Base-by-base conservation (phyloP, 371 early-diverging fungal species). In the Mucor racemosus region DNA sequence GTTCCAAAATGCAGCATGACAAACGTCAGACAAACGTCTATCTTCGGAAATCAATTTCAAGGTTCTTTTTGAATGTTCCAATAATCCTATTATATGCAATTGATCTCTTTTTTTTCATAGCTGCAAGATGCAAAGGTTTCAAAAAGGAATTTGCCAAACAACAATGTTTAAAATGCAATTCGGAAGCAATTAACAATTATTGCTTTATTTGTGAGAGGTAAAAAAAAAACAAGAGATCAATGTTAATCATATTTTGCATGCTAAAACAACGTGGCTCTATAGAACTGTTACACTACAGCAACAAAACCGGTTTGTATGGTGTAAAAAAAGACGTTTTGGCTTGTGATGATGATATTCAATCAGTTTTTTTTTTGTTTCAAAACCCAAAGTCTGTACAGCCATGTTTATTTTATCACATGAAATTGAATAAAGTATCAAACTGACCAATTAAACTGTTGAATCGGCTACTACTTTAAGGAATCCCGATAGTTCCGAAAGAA, bases 61-160 rank as follows among this genome's bases (percentile, higher is more conserved):
- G 48, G 48, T 48, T 48, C 48, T 17, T 48, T 48, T 48, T 48
- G 48, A 48, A 19, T 48, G 48, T 48, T 48, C 48, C 19, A 48
- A 48, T 19, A 15, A 19, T 10, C 48, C 19, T 19, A 5, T 19
- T 19, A 48, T 19, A 48, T 21, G 48, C 48, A 15, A 48, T n/a
- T 42, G 1, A 42, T 42, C 0, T n/a, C n/a, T 42, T 42, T 5
- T 15, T n/a, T 5, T 42, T 5, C 14, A 42, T n/a, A n/a, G 42
- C 42, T 42, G 42, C 42, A n/a, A 42, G n/a, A 42, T 42, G 42
- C 48, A 48, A 48, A 9, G 21, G 19, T 19, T 19, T 48, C 19
- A n/a, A 21, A 4, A 48, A 21, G 48, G 19, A 48, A 48, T 48
- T 48, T 48, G 4, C 19, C 19, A 48, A 48, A 19, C 48, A 21